Evolutionary conservation across 331 rosid genomes (phyloP).

Genomic region (Telfairia occidentalis): DNA sequence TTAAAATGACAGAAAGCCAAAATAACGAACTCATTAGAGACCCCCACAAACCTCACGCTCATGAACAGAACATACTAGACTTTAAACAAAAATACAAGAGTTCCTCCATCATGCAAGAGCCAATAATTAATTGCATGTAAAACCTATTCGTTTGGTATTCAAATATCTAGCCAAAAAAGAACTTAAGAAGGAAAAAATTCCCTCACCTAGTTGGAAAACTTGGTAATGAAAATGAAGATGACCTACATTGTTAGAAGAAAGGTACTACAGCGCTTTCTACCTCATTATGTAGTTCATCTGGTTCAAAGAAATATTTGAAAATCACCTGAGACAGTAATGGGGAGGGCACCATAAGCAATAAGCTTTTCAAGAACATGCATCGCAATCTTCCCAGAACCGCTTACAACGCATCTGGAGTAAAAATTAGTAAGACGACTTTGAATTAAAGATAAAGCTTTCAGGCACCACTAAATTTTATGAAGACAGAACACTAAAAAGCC

Average conservation of each 20-base stretch:
- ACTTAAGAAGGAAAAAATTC: not conserved
- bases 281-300: conserved; percentile 6
- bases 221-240: conserved; percentile 1
- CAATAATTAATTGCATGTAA: not conserved
- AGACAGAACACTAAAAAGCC: not conserved
- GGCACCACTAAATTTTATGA: not conserved
- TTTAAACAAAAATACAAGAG: not conserved
- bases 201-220: not conserved
- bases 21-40: not conserved
- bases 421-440: not conserved
- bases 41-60: not conserved
- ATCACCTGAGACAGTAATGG: conserved; percentile 85
- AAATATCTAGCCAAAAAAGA: not conserved
- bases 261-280: not conserved
- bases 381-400: conserved; percentile 97
- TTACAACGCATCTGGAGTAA: conserved; percentile 37
- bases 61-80: not conserved
- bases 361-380: conserved; percentile 97
- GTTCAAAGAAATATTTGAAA: conserved; percentile 11
- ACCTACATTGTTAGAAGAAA: not conserved
- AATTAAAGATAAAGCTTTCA: not conserved
- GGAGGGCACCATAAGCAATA: conserved; percentile 88
- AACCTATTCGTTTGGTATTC: not conserved
- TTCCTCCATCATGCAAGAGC: not conserved
- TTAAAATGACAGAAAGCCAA: not conserved